Base-by-base conservation (phyloP, 129 eudicot genomes). In the Tagetes patula region DNA sequence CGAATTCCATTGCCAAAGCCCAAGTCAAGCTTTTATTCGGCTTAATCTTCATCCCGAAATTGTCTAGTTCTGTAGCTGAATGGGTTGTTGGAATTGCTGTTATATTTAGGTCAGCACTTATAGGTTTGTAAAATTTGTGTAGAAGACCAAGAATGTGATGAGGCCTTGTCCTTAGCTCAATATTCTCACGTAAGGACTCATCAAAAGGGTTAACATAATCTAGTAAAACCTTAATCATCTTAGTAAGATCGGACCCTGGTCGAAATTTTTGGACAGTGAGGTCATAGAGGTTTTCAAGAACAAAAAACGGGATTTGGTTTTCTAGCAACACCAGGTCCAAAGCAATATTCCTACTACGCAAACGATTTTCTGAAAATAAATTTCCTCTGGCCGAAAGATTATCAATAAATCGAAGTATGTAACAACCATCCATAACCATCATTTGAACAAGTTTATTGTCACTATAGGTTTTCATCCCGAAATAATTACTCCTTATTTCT, bases 401-500 rank as follows among this genome's bases (percentile, higher is more conserved):
- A 10, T 46, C 52, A 9, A 14, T 8, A 20, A 50, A 40, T 52
- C 39, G 65, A 5, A 67, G 59, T 41, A 76, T 76, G 68, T 55
- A 67, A 12, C 47, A 54, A 30, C 36, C 80, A 76, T 76, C 80
- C 42, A 67, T 67, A 7, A 75, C 61, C 74, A 75, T 75, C 68
- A 75, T 75, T 3, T 56, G 31, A 6, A 64, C 79, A 65, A 75
- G 65, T 2, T 63, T 45, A 40, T 4, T 10, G 13, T 65, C 73
- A 52, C 9, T 49, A 32, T 13, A 61, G 33, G 4, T 1, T 8
- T 4, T 46, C 34, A 33, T 46, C 52, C 52, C 77, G 0, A 11
- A 20, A 65, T 74, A 74, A 27, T 40, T 50, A 37, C 13, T 37
- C 66, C 27, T 27, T 12, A 67, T 67, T 33, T n/a, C 2, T 20